phyloP scores from a whole-genome alignment of 345 rosid genomes.

The Pugionium dolabratum region DNA sequence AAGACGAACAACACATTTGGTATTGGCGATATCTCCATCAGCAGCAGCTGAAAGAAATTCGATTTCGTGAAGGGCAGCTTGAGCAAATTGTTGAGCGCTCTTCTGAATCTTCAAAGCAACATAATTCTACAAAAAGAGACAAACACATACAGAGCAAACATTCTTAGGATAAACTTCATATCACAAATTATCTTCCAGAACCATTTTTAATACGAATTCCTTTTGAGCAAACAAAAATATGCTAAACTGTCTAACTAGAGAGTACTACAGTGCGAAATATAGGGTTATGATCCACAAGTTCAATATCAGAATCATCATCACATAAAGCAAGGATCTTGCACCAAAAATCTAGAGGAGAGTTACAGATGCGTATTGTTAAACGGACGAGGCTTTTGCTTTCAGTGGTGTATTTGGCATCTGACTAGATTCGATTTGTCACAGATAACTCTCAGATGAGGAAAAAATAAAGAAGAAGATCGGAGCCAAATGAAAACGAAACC shows the following conservation, averaged over 20 bases:
- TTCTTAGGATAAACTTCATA: background rate
- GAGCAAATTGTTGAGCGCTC: conserved; percentile 93
- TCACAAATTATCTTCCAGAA: background rate
- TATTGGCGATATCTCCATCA: conserved; percentile 57
- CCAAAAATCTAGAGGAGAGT: background rate
- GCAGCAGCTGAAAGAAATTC: conserved; percentile 74
- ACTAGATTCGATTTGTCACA: conserved; percentile 16
- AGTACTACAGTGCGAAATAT: conserved; percentile 16
- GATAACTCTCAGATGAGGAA: conserved; percentile 5
- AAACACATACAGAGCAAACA: background rate
- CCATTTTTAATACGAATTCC: background rate
- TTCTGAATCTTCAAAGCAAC: conserved; percentile 98
- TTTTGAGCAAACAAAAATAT: conserved; percentile 6
- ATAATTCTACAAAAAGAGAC: conserved; percentile 48
- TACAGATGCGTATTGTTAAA: conserved; percentile 16
- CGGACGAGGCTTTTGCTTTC: conserved; percentile 22
- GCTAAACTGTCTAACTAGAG: conserved; percentile 4
- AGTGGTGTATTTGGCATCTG: background rate
- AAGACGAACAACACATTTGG: conserved; percentile 71
- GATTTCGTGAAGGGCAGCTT: conserved; percentile 96
- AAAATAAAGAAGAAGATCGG: background rate
- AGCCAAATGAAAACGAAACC: conserved; percentile 4
- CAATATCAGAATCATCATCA: background rate
- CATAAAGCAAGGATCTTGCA: conserved; percentile 22
- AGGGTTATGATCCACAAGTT: conserved; percentile 2